Evolutionary conservation across 352 stramenopile species (phyloP).

Genomic region (Globisporangium spinosum): DNA sequence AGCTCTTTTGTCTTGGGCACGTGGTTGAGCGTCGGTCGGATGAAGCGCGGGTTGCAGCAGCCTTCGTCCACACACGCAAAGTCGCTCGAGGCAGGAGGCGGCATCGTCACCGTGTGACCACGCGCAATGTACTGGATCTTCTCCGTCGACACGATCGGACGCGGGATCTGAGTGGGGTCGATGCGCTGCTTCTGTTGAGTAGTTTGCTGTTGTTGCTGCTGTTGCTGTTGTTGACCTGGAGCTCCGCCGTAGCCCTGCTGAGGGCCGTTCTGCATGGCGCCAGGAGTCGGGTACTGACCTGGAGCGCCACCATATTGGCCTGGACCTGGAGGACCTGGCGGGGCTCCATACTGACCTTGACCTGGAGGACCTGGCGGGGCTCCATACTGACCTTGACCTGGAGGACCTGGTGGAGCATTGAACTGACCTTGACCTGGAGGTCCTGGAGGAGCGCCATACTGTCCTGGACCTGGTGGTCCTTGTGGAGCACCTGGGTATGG

Average conservation of each 20-base stretch:
- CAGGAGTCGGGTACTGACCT: constrained; percentile 17
- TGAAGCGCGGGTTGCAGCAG: constrained; percentile 87
- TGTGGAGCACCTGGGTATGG: constrained; percentile 18
- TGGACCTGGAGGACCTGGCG: constrained; percentile 9
- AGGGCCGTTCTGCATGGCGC: constrained; percentile 12
- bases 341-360: neutral
- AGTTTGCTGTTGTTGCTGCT: constrained; percentile 35
- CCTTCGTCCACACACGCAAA: constrained; percentile 84
- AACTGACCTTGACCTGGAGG: constrained; percentile 2
- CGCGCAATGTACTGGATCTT: constrained; percentile 72
- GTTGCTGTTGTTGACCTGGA: constrained; percentile 13
- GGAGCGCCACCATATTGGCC: constrained; percentile 10
- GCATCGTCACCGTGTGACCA: constrained; percentile 82
- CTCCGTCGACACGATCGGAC: constrained; percentile 63
- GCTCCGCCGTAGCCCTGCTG: constrained; percentile 16
- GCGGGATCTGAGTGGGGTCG: constrained; percentile 86
- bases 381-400: constrained; percentile 1
- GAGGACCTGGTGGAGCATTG: neutral
- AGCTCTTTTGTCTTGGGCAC: constrained; percentile 73
- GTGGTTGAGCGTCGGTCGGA: constrained; percentile 85
- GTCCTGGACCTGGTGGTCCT: constrained; percentile 15
- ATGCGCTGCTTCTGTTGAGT: constrained; percentile 72
- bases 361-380: neutral
- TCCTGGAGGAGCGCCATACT: constrained; percentile 10
- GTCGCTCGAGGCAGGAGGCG: constrained; percentile 66